Evolutionary conservation across 2,329 filamentous ascomycete genomes (phyloP).

Genomic region (Tricladium varicosporioides): DNA sequence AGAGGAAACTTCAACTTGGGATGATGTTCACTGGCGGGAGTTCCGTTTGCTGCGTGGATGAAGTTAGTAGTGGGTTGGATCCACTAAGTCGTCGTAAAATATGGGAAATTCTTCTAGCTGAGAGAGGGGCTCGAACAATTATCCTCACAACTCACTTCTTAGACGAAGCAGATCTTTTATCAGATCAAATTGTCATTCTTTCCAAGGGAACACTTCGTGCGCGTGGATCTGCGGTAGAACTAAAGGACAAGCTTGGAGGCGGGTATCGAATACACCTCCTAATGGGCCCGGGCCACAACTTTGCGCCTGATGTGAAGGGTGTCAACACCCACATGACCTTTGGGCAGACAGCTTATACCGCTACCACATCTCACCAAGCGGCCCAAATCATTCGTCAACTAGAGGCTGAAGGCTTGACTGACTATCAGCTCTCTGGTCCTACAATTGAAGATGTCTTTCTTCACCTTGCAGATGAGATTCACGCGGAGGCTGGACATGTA

Average conservation of each 20-base stretch:
- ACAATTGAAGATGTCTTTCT: slow-evolving; percentile 94
- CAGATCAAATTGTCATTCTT: slow-evolving; percentile 84
- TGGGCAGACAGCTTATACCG: slow-evolving; percentile 71
- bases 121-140: slow-evolving; percentile 78
- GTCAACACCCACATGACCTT: slow-evolving; percentile 59
- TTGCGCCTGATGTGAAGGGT: slow-evolving; percentile 49
- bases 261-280: slow-evolving; percentile 81
- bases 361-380: slow-evolving; percentile 67
- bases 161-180: slow-evolving; percentile 86
- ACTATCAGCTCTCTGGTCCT: slow-evolving; percentile 84
- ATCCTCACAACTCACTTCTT: slow-evolving; percentile 91
- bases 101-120: slow-evolving; percentile 88
- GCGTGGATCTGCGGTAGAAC: slow-evolving; percentile 77
- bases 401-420: slow-evolving; percentile 63
- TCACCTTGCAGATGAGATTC: slow-evolving; percentile 77
- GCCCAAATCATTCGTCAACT: slow-evolving; percentile 69
- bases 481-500: slow-evolving; percentile 42
- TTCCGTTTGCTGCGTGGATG: slow-evolving; percentile 85
- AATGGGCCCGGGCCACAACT: slow-evolving; percentile 50
- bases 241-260: slow-evolving; percentile 79
- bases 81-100: slow-evolving; percentile 84
- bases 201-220: slow-evolving; percentile 82
- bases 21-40: slow-evolving; percentile 95
- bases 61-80: slow-evolving; percentile 86
- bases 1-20: slow-evolving; percentile 85